Conservation (phyloP, 2,329 filamentous ascomycete genomes). For the Pseudopithomyces chartarum region DNA sequence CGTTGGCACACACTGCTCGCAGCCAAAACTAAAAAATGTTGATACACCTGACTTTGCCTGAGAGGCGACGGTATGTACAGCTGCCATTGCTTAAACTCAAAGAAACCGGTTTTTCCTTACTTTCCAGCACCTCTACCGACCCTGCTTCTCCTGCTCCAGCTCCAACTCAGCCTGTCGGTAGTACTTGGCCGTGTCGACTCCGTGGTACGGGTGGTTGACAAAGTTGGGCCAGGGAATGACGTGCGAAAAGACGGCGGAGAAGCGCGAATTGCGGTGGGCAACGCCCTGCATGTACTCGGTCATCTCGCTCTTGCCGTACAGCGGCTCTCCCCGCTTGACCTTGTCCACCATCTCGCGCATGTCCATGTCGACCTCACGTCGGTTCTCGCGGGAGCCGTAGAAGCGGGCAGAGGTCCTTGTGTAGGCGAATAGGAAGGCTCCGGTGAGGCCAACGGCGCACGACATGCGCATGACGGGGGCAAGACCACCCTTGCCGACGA, state of each 20-base stretch:
- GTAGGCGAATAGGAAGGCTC: conserved; percentile 75
- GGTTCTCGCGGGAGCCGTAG: conserved; percentile 93
- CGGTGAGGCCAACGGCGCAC: conserved; percentile 72
- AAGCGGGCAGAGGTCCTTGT: conserved; percentile 69
- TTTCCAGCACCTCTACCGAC: conserved; percentile 12
- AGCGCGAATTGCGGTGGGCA: conserved; percentile 88
- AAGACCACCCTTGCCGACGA: conserved; percentile 82
- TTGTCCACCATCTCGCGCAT: conserved; percentile 98
- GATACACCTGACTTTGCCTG: conserved; percentile 33
- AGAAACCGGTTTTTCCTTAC: conserved; percentile 21
- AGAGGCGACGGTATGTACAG: conserved; percentile 30
- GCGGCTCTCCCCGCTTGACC: conserved; percentile 87
- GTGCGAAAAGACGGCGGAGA: conserved; percentile 81
- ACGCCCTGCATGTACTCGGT: conserved; percentile 93
- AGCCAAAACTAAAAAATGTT: conserved; percentile 23
- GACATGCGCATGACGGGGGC: conserved; percentile 80
- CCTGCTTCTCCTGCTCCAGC: conserved; percentile 72
- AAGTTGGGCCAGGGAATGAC: conserved; percentile 97
- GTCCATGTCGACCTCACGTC: conserved; percentile 90
- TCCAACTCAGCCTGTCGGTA: conserved; percentile 94
- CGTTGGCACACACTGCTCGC: too few relatives aligned
- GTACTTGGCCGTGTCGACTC: conserved; percentile 98
- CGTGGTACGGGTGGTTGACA: conserved; percentile 87
- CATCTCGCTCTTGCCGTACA: conserved; percentile 81
- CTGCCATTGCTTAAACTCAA: conserved; percentile 15